Conservation (phyloP, 2,329 filamentous ascomycete genomes). For the Coniosporium tulheliwenetii region DNA sequence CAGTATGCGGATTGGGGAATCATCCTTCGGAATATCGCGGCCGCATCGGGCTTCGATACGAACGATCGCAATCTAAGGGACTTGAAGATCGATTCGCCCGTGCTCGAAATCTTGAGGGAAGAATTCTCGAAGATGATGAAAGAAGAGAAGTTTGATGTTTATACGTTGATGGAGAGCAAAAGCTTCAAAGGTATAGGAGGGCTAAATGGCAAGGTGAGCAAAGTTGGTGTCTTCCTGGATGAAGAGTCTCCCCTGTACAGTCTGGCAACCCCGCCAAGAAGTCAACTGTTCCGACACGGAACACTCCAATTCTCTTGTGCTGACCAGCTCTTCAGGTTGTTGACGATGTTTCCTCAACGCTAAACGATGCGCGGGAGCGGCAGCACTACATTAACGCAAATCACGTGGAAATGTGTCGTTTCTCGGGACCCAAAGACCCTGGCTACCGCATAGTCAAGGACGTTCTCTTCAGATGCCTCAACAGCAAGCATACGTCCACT, state of each 20-base stretch:
- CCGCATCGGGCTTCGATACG: constrained; percentile 4
- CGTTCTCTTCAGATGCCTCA: not conserved
- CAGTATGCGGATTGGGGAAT: constrained; percentile 3
- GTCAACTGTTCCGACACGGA: no score
- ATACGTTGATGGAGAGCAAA: constrained; percentile 1
- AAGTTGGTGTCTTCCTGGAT: not conserved
- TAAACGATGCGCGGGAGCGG: not conserved
- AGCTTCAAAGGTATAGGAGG: constrained; percentile 1
- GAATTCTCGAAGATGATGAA: constrained; percentile 3
- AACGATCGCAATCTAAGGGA: constrained; percentile 3
- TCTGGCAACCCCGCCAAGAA: no score
- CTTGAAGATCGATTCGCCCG: constrained; percentile 2
- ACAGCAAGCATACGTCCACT: no score
- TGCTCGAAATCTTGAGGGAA: constrained; percentile 1
- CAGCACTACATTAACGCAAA: constrained; percentile 1
- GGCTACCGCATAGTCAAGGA: constrained; percentile 1
- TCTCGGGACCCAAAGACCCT: constrained; percentile 2
- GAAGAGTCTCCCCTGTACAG: not conserved
- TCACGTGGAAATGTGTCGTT: constrained; percentile 4
- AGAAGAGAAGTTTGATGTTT: constrained; percentile 1
- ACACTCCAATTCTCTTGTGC: no score
- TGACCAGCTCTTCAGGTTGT: not conserved
- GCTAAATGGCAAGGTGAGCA: constrained; percentile 3
- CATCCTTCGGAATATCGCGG: constrained; percentile 2
- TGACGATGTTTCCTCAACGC: constrained; percentile 1